Percentiles rank a stretch among this genome's conserved stretches.
Evolutionary conservation across 1,284 basidiomycete species (phyloP).

Genomic region (Cutaneotrichosporon sp.): DNA sequence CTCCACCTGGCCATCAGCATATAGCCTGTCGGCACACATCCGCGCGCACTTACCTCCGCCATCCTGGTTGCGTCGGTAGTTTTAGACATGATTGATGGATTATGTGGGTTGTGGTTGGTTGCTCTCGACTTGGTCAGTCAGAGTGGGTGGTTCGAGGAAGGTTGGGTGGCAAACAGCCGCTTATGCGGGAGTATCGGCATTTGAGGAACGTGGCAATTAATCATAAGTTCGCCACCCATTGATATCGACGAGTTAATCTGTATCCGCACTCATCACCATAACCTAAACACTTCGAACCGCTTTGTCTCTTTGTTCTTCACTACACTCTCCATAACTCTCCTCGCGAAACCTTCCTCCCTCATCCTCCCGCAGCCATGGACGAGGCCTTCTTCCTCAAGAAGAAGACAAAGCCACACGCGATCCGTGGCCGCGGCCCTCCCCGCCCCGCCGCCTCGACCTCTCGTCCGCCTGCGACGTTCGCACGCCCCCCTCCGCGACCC

Average conservation of each 20-base stretch:
- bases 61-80: constrained; percentile 10
- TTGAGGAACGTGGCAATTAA: constrained; percentile 8
- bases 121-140: not conserved
- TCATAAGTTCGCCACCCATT: constrained; percentile 1
- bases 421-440: constrained; percentile 10
- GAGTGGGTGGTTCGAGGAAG: not conserved
- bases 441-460: not conserved
- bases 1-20: constrained; percentile 52
- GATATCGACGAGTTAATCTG: not conserved
- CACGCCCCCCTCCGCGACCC: constrained; percentile 5
- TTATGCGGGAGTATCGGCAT: constrained; percentile 4
- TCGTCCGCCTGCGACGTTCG: constrained; percentile 4
- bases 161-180: constrained; percentile 15
- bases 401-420: constrained; percentile 20
- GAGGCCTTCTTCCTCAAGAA: constrained; percentile 43
- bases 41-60: constrained; percentile 36
- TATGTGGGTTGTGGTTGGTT: not conserved
- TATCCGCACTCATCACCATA: not conserved
- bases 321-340: constrained; percentile 3
- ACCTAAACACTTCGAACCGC: not conserved
- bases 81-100: constrained; percentile 10
- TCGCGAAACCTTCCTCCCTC: not conserved
- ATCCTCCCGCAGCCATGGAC: constrained; percentile 29
- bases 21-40: not conserved
- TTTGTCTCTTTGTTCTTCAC: not conserved